Evolutionary conservation across 176 grass and related monocot species (phyloP), one percentile per base, ranked within the genome.

Genomic region (Avena insularis): DNA sequence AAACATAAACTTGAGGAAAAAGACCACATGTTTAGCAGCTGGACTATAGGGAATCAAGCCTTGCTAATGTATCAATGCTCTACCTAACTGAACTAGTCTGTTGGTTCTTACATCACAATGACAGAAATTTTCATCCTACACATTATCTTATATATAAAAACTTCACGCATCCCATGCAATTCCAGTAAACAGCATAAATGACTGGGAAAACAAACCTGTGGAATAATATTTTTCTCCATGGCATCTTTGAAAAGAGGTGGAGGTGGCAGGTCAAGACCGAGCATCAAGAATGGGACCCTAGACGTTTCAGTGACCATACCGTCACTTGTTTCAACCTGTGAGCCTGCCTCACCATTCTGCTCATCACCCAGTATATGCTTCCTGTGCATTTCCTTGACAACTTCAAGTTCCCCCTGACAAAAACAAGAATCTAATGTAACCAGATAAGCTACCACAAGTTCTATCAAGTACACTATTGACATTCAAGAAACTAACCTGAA

Each of bases 171-270:
- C 5, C 2, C 6, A 5, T 79, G 23, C 63, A 21, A 79, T 43
- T 79, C 29, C 58, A 84, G 55, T 33, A 53, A 71, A 58, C 49
- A n/a, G 47, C 27, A 58, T 40, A 74, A 6, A 72, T 81, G 25
- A 6, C 65, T 80, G 74, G 48, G 61, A 35, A 72, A 79, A 33
- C 82, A 86, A 87, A 94, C 97, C 94, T 98, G 97, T 85, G 97
- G 97, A 71, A 98, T 98, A 68, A 98, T 98, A 72, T 98, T 96
- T 94, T 98, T 98, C 85, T 98, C 97, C 97, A 98, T 98, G 14
- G 94, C 93, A 8, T 98, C 97, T 90, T 98, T 96, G 81, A 98
- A 98, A 90, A 98, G 94, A 67, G 97, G 97, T 77, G 97, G 97
- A n/a, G 94, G 90, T 46, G 97, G 97, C 51, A 98, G 84, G 79